Conservation (phyloP, 2,329 filamentous ascomycete genomes). For the Mariannaea sp. region DNA sequence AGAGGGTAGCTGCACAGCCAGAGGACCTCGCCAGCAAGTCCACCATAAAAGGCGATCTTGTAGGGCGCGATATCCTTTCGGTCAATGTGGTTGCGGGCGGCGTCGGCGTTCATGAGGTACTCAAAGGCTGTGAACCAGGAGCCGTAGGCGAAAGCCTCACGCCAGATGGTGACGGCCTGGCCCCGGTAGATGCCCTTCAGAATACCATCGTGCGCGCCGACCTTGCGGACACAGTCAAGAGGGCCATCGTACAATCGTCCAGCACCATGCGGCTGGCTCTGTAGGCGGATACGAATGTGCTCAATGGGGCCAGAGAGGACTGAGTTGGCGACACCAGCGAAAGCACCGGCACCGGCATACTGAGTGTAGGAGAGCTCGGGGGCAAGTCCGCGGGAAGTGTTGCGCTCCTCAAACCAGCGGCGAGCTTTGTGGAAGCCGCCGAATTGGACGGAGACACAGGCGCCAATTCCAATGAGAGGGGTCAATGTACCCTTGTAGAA, state of each 20-base stretch:
- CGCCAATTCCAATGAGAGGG: constrained; percentile 91
- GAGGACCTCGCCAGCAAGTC: constrained; percentile 88
- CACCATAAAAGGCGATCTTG: constrained; percentile 92
- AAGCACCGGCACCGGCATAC: constrained; percentile 89
- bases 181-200: constrained; percentile 83
- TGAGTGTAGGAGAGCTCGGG: constrained; percentile 74
- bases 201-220: constrained; percentile 68
- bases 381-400: constrained; percentile 62
- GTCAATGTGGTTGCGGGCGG: constrained; percentile 73
- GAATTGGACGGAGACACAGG: constrained; percentile 98
- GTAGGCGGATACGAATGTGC: constrained; percentile 92
- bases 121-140: constrained; percentile 95
- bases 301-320: constrained; percentile 90
- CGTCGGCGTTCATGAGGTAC: constrained; percentile 93
- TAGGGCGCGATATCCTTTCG: constrained; percentile 78
- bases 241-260: constrained; percentile 80
- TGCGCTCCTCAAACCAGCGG: constrained; percentile 79
- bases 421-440: constrained; percentile 94
- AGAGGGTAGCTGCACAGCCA: constrained; percentile 95
- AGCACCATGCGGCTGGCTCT: constrained; percentile 92
- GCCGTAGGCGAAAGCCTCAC: constrained; percentile 94
- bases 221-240: constrained; percentile 86
- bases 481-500: constrained; percentile 99
- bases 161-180: constrained; percentile 79
- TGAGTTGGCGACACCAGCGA: constrained; percentile 89